Conservation (phyloP, 1,284 basidiomycete species). For the Rhodofomes roseus region DNA sequence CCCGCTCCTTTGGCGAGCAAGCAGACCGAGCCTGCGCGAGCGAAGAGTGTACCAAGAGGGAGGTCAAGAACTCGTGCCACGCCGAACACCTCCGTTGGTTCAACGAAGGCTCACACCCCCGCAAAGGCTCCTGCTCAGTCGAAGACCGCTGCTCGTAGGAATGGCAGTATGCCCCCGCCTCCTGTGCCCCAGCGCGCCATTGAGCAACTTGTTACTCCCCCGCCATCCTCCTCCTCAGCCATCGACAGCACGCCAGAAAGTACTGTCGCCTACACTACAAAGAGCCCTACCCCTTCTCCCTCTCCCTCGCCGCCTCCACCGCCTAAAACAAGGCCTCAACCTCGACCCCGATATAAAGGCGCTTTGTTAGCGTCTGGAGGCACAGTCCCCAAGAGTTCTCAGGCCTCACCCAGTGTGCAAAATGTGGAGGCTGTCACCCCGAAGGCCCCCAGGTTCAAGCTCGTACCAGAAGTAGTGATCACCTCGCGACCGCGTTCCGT, state of each 20-base stretch:
- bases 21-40: constrained; percentile 4
- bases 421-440: constrained; percentile 2
- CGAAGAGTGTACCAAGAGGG: not conserved
- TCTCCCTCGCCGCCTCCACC: constrained; percentile 6
- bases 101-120: not conserved
- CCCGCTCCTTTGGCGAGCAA: constrained; percentile 4
- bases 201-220: constrained; percentile 34
- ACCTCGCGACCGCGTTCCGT: not conserved
- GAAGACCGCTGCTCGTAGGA: not conserved
- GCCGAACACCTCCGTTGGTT: not conserved
- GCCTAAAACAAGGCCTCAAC: constrained; percentile 8
- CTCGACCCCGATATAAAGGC: constrained; percentile 1
- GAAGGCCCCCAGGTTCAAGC: not conserved
- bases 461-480: constrained; percentile 12
- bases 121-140: not conserved
- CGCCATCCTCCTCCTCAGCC: constrained; percentile 33
- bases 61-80: constrained; percentile 4
- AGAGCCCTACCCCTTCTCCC: constrained; percentile 19
- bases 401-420: not conserved
- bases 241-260: constrained; percentile 16
- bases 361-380: not conserved
- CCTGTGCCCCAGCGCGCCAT: constrained; percentile 6
- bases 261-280: constrained; percentile 16
- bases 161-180: not conserved
- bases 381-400: not conserved